A percentile compares a stretch with the other conserved stretches of the same genome.
Evolutionary conservation across 208 protist species (phyloP).

Genomic region (Naegleria gruberi): DNA sequence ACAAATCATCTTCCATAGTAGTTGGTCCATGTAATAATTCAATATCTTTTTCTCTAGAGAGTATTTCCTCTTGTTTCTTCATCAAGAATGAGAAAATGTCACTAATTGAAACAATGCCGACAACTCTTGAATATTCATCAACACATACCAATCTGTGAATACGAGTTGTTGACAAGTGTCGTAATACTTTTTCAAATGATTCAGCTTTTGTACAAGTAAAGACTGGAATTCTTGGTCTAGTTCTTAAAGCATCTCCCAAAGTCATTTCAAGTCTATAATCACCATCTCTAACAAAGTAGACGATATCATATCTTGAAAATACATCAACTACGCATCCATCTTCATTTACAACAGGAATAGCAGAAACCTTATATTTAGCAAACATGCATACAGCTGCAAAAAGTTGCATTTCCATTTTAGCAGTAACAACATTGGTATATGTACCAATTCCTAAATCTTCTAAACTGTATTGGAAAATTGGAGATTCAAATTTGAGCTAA

Average conservation of each 20-base stretch:
- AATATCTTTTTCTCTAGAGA: background rate
- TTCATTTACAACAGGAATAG: constrained; percentile 19
- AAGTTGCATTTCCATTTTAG: background rate
- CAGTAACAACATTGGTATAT: background rate
- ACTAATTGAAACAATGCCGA: constrained; percentile 21
- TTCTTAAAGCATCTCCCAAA: constrained; percentile 11
- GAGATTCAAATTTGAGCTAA: background rate
- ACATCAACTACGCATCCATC: constrained; percentile 16
- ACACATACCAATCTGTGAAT: constrained; percentile 23
- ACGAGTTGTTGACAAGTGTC: background rate
- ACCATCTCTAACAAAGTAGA: constrained; percentile 13
- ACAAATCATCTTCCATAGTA: background rate
- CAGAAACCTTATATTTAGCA: constrained; percentile 7
- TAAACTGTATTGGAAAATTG: background rate
- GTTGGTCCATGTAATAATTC: background rate
- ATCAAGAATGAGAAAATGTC: constrained; percentile 22
- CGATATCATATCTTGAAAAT: constrained; percentile 16
- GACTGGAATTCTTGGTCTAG: background rate
- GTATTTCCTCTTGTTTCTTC: constrained; percentile 15
- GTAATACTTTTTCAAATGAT: constrained; percentile 12
- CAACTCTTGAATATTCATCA: background rate
- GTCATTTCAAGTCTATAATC: background rate
- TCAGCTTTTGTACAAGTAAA: constrained; percentile 19
- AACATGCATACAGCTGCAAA: constrained; percentile 10
- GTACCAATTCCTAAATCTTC: constrained; percentile 22